Base-by-base conservation (phyloP, 352 stramenopile species). In the Phytophthora megakarya region DNA sequence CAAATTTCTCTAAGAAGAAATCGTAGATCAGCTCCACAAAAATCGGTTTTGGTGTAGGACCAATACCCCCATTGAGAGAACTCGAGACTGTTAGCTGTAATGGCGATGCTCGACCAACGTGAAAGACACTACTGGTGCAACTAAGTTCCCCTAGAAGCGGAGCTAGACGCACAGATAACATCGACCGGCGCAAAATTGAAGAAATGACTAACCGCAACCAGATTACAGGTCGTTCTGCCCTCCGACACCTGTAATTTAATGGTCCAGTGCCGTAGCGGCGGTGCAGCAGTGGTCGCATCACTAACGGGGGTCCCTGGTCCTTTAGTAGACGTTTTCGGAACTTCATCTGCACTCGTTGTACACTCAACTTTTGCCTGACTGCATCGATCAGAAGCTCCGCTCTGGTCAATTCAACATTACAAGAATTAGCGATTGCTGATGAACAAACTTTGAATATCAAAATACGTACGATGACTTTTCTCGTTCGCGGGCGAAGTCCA, bases 1-100 rank as follows among this genome's bases (percentile, higher is more conserved):
- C 86, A 54, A 95, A 88, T 13, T 76, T 80, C 15, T 82, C 68
- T 3, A 89, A 35, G 39, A 93, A 90, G 61, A 76, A 82, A 48
- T 95, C 86, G 66, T 95, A 95, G 32, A 93, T 62, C 30, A 92
- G 22, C 49, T 95, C 84, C 5, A 93, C 67, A 8, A 92, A 72
- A n/a, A 92, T 43, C 0, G 83, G 67, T 21, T 81, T 84, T 0
- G 80, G 81, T 0, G 78, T 72, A 3, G 70, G 69, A 0, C 81
- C 81, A n/a, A 90, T 80, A 1, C 81, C 78, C n/a, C 76, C 81
- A 23, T 91, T 90, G 16, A 84, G 35, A 6, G 60, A 43, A 22
- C 70, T 76, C 0, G 66, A 70, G 7, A 43, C 44, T 21, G 74
- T 67, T 19, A 73, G 9, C 22, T 70, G 60, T 9, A 73, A 23